Conservation (phyloP, 179 eudicot genomes). For the Corrigiola litoralis region DNA sequence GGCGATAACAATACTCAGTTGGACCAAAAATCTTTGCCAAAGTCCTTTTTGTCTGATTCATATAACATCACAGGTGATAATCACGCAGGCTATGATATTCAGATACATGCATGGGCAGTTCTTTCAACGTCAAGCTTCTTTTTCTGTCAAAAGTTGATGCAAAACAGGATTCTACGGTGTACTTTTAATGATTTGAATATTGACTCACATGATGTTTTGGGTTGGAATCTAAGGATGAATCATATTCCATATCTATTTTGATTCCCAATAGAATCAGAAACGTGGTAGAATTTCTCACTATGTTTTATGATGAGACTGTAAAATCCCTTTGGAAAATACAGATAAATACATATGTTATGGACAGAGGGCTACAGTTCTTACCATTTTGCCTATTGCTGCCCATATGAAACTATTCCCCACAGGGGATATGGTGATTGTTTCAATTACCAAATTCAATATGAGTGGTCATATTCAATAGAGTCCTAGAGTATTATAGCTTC, state of each 20-base stretch:
- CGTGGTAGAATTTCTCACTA: background rate
- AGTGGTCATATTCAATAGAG: no score
- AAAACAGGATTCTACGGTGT: background rate
- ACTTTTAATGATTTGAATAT: background rate
- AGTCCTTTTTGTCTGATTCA: constrained; percentile 1
- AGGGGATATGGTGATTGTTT: no score
- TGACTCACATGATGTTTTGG: background rate
- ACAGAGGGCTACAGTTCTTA: no score
- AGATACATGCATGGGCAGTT: constrained; percentile 3
- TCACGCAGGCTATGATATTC: no score
- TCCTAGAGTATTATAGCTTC: no score
- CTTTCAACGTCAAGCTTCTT: background rate
- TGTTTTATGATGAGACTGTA: background rate
- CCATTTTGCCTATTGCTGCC: no score
- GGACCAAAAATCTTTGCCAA: constrained; percentile 9
- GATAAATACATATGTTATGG: no score
- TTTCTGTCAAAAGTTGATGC: constrained; percentile 1
- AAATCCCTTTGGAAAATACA: no score
- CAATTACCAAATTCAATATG: no score
- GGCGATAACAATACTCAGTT: no score
- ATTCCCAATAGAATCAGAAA: background rate
- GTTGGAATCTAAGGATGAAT: background rate
- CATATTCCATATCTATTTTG: background rate
- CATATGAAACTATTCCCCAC: no score
- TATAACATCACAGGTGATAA: background rate